Evolutionary conservation across 1,139 yeast genomes (phyloP).

Genomic region (Kluyveromyces sp.): DNA sequence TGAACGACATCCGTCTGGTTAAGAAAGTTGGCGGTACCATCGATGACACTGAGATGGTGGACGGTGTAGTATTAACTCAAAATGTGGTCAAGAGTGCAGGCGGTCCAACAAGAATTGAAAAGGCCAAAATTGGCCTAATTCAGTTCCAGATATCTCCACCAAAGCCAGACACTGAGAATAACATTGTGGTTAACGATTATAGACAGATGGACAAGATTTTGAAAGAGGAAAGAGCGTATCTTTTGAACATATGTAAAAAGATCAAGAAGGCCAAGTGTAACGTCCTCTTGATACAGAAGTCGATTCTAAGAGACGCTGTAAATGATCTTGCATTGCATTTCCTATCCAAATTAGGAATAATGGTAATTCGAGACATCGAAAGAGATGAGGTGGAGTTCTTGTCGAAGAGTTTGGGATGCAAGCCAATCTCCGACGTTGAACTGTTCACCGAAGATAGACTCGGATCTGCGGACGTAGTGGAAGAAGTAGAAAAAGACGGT

Average conservation of each 20-base stretch:
- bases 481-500: slow-evolving; percentile 87
- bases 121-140: slow-evolving; percentile 84
- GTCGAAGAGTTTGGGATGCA: slow-evolving; percentile 86
- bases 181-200: slow-evolving; percentile 93
- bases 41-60: slow-evolving; percentile 88
- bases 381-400: slow-evolving; percentile 94
- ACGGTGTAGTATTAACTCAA: slow-evolving; percentile 92
- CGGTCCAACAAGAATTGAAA: slow-evolving; percentile 93
- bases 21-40: slow-evolving; percentile 97
- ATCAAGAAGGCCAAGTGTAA: slow-evolving; percentile 96
- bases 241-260: slow-evolving; percentile 89
- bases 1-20: slow-evolving; percentile 78
- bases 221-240: slow-evolving; percentile 93
- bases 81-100: slow-evolving; percentile 85
- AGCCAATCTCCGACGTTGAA: slow-evolving; percentile 93
- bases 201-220: slow-evolving; percentile 98
- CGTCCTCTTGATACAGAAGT: slow-evolving; percentile 86
- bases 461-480: slow-evolving; percentile 86
- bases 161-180: slow-evolving; percentile 97
- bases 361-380: slow-evolving; percentile 94
- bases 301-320: slow-evolving; percentile 94
- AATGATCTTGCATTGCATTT: slow-evolving; percentile 94
- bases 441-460: slow-evolving; percentile 87
- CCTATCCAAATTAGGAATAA: slow-evolving; percentile 80
- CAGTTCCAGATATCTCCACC: slow-evolving; percentile 98